Base-by-base conservation (phyloP, 2,329 filamentous ascomycete genomes). In the Leptographium galeiforme region DNA sequence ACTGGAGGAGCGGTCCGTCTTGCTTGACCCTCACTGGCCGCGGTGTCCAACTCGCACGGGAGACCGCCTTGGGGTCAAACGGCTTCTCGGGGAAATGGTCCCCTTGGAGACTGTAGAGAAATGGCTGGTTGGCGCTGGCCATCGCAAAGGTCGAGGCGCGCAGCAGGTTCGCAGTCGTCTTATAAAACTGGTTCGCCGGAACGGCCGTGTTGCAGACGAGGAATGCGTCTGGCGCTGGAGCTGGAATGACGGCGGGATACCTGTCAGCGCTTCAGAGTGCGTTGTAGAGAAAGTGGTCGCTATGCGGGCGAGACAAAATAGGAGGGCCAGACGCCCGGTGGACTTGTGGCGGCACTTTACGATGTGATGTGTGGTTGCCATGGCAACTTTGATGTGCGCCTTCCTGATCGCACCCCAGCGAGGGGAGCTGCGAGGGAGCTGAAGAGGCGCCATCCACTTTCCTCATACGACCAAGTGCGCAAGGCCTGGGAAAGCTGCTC, bases 11-110 rank as follows among this genome's bases (percentile, higher is more conserved):
- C 13, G 89, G 89, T 0, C 89, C 89, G 52, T 86, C 75, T 46
- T 75, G 77, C 73, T 85, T 84, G 44, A 79, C 75, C 62, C 76
- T 82, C 32, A 70, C 73, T 43, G 78, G 72, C 52, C 79, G 78
- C 13, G 80, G 77, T 63, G 81, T 72, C 73, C 80, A 87, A 69
- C 86, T 91, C 57, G 87, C 85, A 64, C 89, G 78, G 25, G 89
- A 90, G 49, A 89, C 78, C 56, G 87, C 85, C 67, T 90, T 94
- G 49, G 91, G 90, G 62, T 96, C 89, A 68, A 94, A 95, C n/a
- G 66, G 70, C 63, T 62, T 71, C 66, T 67, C 70, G 64, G 70
- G 76, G 58, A 76, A 76, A 60, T 76, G 75, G 61, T 73, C 64
- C 44, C 55, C 55, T 67, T 65, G 72, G 62, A 69, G 62, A 56